Base-by-base conservation (phyloP, 768 basidiomycete genomes). In the Naganishia vaughanmartiniae region DNA sequence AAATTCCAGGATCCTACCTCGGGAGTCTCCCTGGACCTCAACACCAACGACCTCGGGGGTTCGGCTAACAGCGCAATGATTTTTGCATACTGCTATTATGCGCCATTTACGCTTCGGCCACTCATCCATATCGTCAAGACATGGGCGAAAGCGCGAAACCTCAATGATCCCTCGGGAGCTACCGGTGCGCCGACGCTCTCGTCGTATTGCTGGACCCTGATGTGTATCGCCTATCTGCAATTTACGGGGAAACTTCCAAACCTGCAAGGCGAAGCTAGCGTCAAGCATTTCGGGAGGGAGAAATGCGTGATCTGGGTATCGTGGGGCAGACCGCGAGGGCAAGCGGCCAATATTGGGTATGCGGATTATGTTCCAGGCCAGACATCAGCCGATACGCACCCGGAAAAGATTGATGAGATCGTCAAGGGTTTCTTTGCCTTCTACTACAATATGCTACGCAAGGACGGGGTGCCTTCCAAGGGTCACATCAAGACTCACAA, bases 211-310 rank as follows among this genome's bases (percentile, higher is more conserved):
- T 66, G 79, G 24, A 76, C 75, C 1, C 70, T 81, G 24, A 76
- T 81, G 77, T 75, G 75, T 6, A 81, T 81, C 34, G 77, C 70
- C n/a, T 81, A 81, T 66, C 73, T 81, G 6, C 80, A 81, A 54
- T 67, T 67, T 30, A 67, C 72, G 19, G 77, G 78, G 14, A 68
- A 65, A 39, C 69, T 81, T 11, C 78, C 80, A 1, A 81, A 79
- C 67, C 77, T 81, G 4, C 80, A 81, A 57, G 74, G 69, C 19
- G 54, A 28, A 10, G 55, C 28, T 10, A 66, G 72, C 2, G 71
- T 73, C 14, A 70, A 74, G 28, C 58, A 73, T 10, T 57, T 21
- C 24, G 66, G 57, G 1, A 19, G 69, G 53, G 75, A 76, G 26
- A 58, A 71, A 4, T 73, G 76, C 57, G 70, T 74, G 6, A 71